phyloP scores from a whole-genome alignment of 2,329 filamentous ascomycete genomes.

The Thielaviopsis musarum region DNA sequence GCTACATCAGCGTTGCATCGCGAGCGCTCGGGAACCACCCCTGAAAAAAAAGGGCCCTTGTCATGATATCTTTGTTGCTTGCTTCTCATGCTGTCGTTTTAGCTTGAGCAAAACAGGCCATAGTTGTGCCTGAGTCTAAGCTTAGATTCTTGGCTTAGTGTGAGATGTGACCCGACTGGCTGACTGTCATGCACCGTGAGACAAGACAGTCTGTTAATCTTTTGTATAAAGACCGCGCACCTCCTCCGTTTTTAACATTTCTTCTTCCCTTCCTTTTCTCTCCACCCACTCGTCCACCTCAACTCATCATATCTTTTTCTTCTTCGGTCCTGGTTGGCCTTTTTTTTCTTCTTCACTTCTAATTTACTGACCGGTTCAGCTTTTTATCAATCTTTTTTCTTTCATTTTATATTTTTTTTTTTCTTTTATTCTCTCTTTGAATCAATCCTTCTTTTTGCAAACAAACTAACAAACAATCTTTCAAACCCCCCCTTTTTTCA shows the following conservation, averaged over 20 bases:
- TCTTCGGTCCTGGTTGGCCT: conserved; percentile 13
- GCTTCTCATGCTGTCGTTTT: not conserved
- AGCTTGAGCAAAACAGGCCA: not conserved
- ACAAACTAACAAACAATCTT: conserved; percentile 11
- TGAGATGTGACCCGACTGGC: not conserved
- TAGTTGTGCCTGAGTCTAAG: not conserved
- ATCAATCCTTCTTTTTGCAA: not conserved
- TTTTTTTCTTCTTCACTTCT: conserved; percentile 10
- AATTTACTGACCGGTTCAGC: conserved; percentile 10
- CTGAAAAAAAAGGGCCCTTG: not conserved
- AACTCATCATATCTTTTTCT: conserved; percentile 4
- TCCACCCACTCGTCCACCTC: conserved; percentile 9
- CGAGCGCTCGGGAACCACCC: not conserved
- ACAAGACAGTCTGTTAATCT: not conserved
- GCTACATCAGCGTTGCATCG: not conserved
- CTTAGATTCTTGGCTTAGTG: not conserved
- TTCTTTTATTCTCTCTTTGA: conserved; percentile 11
- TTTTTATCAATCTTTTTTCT: conserved; percentile 13
- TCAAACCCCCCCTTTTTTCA: conserved; percentile 17
- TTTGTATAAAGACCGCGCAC: conserved; percentile 6
- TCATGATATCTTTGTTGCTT: not conserved
- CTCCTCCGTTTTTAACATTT: not conserved
- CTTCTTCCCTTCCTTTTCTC: conserved; percentile 6
- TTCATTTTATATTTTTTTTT: conserved; percentile 15
- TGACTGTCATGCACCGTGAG: not conserved